These are phyloP conservation scores for Clarkia xantiana DNA, from an alignment of 345 rosid species.

Conservation along the genomic window DNA sequence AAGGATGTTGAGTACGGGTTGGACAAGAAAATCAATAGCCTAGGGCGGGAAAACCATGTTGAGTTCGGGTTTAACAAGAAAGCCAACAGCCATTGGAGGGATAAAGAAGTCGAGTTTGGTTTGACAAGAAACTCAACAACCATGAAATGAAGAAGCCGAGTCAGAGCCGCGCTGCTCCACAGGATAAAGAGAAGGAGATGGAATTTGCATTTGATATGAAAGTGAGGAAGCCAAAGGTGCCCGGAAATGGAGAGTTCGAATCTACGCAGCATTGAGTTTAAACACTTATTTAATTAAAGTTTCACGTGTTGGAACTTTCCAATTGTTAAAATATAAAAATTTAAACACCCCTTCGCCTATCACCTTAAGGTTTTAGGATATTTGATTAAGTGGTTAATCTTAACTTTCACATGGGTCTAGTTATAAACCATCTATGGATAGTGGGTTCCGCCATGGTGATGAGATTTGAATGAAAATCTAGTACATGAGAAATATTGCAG, in stretches of 20 bases:
- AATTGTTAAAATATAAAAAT: no score
- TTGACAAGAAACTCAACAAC: no score
- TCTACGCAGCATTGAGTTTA: no score
- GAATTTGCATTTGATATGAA: conserved; percentile 3
- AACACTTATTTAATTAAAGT: no score
- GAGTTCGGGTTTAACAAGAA: no score
- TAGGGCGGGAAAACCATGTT: not conserved
- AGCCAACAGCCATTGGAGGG: not conserved
- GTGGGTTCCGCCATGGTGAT: conserved; percentile 1
- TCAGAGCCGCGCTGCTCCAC: conserved; percentile 4
- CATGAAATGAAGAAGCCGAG: conserved; percentile 3
- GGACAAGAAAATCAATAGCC: conserved; percentile 17
- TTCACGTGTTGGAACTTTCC: no score
- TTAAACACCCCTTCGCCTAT: no score
- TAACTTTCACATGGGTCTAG: no score
- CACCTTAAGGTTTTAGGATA: no score
- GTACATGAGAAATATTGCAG: not conserved
- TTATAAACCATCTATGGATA: conserved; percentile 11
- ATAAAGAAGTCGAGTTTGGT: conserved; percentile 1
- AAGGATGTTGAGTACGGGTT: conserved; percentile 32
- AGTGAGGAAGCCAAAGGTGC: conserved; percentile 1
- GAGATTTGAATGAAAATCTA: not conserved
- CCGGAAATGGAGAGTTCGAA: conserved; percentile 12
- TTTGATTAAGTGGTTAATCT: no score
- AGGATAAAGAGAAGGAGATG: conserved; percentile 2